Percentiles rank a stretch among this genome's conserved stretches.
Conservation (phyloP, 805 yeast species). For the Debaryomyces hansenii region DNA sequence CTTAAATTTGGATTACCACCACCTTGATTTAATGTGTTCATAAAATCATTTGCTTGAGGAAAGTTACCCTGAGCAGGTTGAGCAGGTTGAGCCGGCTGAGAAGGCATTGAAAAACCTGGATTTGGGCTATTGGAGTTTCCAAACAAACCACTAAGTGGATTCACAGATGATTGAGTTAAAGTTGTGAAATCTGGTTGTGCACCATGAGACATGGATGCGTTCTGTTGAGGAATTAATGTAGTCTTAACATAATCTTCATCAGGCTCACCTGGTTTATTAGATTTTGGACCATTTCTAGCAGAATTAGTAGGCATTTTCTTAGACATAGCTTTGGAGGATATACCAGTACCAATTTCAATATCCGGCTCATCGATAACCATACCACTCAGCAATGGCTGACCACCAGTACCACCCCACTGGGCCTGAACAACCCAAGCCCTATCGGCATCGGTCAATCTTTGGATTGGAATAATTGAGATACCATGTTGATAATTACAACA, state of each 20-base stretch:
- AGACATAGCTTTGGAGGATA: conserved; percentile 87
- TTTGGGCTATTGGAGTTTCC: conserved; percentile 15
- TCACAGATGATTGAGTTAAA: conserved; percentile 32
- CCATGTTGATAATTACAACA: conserved; percentile 96
- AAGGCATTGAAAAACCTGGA: conserved; percentile 8
- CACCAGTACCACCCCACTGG: conserved; percentile 97
- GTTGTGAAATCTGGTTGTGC: conserved; percentile 37
- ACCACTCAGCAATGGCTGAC: conserved; percentile 74
- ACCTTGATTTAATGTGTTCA: conserved; percentile 18
- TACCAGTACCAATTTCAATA: conserved; percentile 93
- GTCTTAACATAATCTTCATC: conserved; percentile 41
- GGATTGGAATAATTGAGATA: conserved; percentile 80
- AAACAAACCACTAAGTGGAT: conserved; percentile 53
- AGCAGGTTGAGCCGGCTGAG: neutral
- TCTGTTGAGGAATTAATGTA: conserved; percentile 23
- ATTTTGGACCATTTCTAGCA: conserved; percentile 80
- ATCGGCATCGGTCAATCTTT: conserved; percentile 92
- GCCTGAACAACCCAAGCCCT: conserved; percentile 84
- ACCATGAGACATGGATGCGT: conserved; percentile 29
- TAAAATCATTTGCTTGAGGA: conserved; percentile 14
- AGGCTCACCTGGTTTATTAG: conserved; percentile 65
- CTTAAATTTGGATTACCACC: conserved; percentile 30
- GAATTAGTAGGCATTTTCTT: conserved; percentile 91
- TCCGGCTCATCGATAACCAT: conserved; percentile 95
- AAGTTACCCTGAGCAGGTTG: conserved; percentile 4